Base-by-base conservation (phyloP, 768 basidiomycete species). In the Pholiota conissans region DNA sequence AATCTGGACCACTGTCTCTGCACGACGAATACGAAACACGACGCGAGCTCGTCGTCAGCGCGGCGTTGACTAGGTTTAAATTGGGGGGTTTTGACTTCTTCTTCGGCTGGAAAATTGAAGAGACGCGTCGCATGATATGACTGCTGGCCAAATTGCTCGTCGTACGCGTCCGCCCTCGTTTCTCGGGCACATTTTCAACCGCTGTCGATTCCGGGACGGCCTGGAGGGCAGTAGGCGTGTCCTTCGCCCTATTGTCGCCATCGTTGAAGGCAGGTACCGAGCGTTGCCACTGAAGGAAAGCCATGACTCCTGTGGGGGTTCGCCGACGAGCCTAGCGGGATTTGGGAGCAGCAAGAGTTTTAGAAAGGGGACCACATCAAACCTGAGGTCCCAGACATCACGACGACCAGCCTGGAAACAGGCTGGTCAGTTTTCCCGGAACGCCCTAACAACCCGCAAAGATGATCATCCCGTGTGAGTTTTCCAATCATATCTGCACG, bases 41-140 rank as follows among this genome's bases (percentile, higher is more conserved):
- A 22, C 56, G 58, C 5, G 61, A 56, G 46, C 58, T 52, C 18
- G 48, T 62, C 47, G 47, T 45, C 20, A 65, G 34, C 28, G 57
- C 55, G 47, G 49, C 45, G 50, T 63, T 61, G 54, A 62, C 60
- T 1, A 66, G 55, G 29, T 57, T 58, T 29, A 66, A 56, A 49
- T 64, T 57, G 26, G 63, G 62, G 27, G 56, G 57, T 26, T 54
- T 27, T 7, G 45, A 45, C 47, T 63, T 65, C 40, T 64, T 68
- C 39, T 54, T 51, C 10, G 64, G 61, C 13, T 56, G 50, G 53
- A 73, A 74, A 27, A 74, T 70, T 18, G 67, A 65, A 20, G 70
- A 70, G 45, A 74, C 70, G 37, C 71, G 69, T 50, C 65, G 63
- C 29, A 73, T 71, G 22, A 73, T 57, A 42, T 59, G 62, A 11